Base-by-base conservation (phyloP, 2,329 filamentous ascomycete species). In the Monilinia vaccinii-corymbosi region DNA sequence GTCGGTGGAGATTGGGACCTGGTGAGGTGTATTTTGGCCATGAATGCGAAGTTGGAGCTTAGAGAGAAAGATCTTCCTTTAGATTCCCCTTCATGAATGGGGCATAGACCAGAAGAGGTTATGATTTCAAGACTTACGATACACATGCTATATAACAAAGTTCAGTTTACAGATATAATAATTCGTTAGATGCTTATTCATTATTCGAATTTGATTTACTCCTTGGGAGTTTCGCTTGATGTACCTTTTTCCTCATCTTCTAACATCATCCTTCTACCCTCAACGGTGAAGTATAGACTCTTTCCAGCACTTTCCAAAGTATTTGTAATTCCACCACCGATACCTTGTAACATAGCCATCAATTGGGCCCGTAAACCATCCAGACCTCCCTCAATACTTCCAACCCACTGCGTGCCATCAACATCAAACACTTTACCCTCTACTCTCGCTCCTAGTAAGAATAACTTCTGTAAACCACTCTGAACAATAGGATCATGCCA, bases 1-100 rank as follows among this genome's bases (percentile, higher is more conserved):
- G 78, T 85, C 62, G 80, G 86, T 63, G 91, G 87, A 0, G 88
- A 97, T 74, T 99, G 93, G 93, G 91, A 97, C 75, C 74, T 97
- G 58, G 83, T 95, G 40, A 82, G 86, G 64, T 89, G 89, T 73
- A 87, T 97, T 68, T 86, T 97, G 8, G 92, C 89, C 8, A 92
- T 96, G 90, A 99, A 99, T 72, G 83, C 87, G 28, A 87, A 78
- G 63, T 69, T 86, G 62, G 79, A 84, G 69, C 67, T 80, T 57
- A 78, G 61, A 47, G 52, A 62, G 48, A 53, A 52, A n/a, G 40
- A 57, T 21, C 10, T 48, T 25, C 25, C 36, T 53, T 44, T 13
- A 23, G 38, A 44, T 23, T 4, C 51, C n/a, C 28, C 51, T 55
- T 55, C 38, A 34, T 55, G 28, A 42, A 55, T 16, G 40, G 25